Conservation (phyloP, 1,139 yeast species). For the Schizosaccharomyces versatilis region DNA sequence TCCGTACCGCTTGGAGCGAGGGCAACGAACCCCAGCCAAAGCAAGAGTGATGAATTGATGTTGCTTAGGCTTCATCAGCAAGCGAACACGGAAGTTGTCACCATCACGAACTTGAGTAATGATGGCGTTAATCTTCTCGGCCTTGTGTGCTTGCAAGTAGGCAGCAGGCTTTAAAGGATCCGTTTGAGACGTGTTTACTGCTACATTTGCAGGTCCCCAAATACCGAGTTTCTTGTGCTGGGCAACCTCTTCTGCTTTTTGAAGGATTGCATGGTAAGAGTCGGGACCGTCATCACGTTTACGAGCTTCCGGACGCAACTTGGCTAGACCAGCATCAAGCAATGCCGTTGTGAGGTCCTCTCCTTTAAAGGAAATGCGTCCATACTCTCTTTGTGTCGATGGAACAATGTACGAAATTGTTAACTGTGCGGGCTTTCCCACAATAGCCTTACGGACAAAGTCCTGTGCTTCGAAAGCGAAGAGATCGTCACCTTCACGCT, state of each 20-base stretch:
- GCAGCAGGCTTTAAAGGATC: constrained; percentile 16
- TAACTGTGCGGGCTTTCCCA: constrained; percentile 48
- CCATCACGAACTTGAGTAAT: constrained; percentile 63
- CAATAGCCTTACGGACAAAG: constrained; percentile 35
- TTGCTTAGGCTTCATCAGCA: constrained; percentile 24
- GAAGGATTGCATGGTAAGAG: constrained; percentile 21
- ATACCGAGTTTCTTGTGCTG: constrained; percentile 29
- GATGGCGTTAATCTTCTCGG: constrained; percentile 26
- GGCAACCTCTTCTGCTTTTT: constrained; percentile 31
- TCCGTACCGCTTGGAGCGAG: constrained; percentile 35
- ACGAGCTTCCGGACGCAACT: constrained; percentile 48
- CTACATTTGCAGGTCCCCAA: constrained; percentile 24
- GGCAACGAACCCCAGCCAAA: constrained; percentile 53
- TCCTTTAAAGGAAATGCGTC: constrained; percentile 46
- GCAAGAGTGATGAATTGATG: constrained; percentile 33
- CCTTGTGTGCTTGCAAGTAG: constrained; percentile 23
- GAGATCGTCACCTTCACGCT: constrained; percentile 16
- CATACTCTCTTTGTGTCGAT: constrained; percentile 40
- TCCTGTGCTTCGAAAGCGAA: constrained; percentile 39
- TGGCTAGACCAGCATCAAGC: constrained; percentile 30
- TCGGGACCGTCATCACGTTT: constrained; percentile 24
- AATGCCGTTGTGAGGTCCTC: constrained; percentile 31
- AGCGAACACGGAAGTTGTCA: constrained; percentile 43
- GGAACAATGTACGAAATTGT: constrained; percentile 32
- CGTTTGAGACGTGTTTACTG: constrained; percentile 14